Evolutionary conservation across 805 yeast genomes (phyloP).

Genomic region (Candida nitratophila): DNA sequence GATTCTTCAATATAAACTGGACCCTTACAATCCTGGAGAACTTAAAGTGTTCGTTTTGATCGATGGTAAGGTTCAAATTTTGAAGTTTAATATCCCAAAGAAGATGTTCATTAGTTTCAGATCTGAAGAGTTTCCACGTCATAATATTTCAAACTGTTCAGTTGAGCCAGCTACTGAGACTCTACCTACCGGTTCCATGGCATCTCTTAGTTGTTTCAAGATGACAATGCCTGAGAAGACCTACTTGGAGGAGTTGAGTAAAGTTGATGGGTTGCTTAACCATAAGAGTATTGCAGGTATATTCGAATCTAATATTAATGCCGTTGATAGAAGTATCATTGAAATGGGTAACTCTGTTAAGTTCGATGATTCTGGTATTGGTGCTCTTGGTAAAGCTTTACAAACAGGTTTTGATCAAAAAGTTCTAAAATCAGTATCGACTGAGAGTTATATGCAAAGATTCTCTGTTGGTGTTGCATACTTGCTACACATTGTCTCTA

Average conservation of each 20-base stretch:
- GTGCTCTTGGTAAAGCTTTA: conserved; percentile 78
- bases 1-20: conserved; percentile 59
- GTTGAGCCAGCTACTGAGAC: conserved; percentile 52
- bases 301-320: conserved; percentile 66
- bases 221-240: conserved; percentile 61
- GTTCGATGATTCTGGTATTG: conserved; percentile 66
- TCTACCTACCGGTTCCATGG: conserved; percentile 64
- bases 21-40: conserved; percentile 58
- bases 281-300: conserved; percentile 57
- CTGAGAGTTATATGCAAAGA: conserved; percentile 45
- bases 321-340: conserved; percentile 69
- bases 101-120: conserved; percentile 64
- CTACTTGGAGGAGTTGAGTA: conserved; percentile 48
- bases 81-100: conserved; percentile 70
- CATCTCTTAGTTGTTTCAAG: conserved; percentile 44
- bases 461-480: conserved; percentile 55
- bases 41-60: conserved; percentile 66
- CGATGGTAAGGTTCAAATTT: conserved; percentile 64
- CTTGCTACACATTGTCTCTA: conserved; percentile 60
- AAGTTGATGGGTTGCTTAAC: conserved; percentile 57
- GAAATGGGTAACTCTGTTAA: conserved; percentile 69
- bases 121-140: conserved; percentile 25
- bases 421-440: conserved; percentile 40
- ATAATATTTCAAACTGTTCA: conserved; percentile 36
- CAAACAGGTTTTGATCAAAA: conserved; percentile 74